A percentile compares a stretch with the other conserved stretches of the same genome.
Conservation (phyloP, 2,329 filamentous ascomycete species). For the Simplicillium aogashimaense region DNA sequence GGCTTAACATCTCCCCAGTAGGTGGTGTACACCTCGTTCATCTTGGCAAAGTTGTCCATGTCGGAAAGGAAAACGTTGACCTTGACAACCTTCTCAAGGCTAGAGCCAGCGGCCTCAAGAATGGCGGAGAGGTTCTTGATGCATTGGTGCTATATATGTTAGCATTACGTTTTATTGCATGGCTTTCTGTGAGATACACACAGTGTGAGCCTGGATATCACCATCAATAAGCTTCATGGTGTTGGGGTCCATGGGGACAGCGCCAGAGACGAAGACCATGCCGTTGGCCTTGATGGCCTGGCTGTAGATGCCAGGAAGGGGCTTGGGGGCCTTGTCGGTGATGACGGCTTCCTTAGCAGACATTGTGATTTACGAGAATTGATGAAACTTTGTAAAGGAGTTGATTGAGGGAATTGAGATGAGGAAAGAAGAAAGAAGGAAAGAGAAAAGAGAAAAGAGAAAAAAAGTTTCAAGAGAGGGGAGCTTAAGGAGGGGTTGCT, state of each 20-base stretch:
- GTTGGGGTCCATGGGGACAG: conserved; percentile 54
- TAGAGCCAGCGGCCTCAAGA: conserved; percentile 57
- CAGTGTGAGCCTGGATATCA: conserved; percentile 55
- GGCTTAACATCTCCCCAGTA: conserved; percentile 50
- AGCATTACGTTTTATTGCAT: background rate
- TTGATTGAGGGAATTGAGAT: background rate
- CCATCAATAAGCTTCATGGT: conserved; percentile 51
- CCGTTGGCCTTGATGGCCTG: conserved; percentile 57
- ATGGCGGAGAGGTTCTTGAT: conserved; percentile 64
- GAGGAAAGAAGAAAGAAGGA: background rate
- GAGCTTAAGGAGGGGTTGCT: too few species aligned
- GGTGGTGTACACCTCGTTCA: conserved; percentile 65
- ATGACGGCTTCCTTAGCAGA: conserved; percentile 23
- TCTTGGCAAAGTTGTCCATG: conserved; percentile 65
- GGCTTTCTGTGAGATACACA: conserved; percentile 12
- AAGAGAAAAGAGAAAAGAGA: background rate
- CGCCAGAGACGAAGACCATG: conserved; percentile 62
- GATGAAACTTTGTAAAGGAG: background rate
- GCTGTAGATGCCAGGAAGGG: conserved; percentile 29
- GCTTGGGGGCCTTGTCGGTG: conserved; percentile 30
- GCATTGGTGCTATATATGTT: conserved; percentile 40
- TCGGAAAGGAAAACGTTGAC: conserved; percentile 63
- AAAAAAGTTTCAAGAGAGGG: too few species aligned
- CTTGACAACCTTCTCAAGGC: conserved; percentile 58
- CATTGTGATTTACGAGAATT: conserved; percentile 12